phyloP scores from a whole-genome alignment of 768 basidiomycete genomes.

The Mycena venus region DNA sequence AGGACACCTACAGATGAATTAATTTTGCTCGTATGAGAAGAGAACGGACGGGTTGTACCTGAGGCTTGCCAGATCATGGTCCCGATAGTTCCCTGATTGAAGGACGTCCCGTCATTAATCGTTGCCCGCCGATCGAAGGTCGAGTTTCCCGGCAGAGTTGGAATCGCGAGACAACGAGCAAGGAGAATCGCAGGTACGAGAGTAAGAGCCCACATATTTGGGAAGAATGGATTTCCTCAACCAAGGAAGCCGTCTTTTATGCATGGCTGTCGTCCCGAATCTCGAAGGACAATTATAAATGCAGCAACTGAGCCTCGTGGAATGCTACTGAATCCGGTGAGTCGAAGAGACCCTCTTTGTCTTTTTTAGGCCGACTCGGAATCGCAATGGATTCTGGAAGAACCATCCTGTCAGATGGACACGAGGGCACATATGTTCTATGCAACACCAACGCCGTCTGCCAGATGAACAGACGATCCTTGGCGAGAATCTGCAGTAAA shows the following conservation, averaged over 20 bases:
- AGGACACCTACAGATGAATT: conserved; percentile 20
- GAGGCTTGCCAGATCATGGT: conserved; percentile 32
- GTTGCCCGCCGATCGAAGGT: conserved; percentile 19
- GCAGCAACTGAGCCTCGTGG: background rate
- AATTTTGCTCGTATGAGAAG: background rate
- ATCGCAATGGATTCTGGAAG: background rate
- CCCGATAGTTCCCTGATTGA: conserved; percentile 24
- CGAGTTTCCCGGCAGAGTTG: background rate
- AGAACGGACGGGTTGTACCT: background rate
- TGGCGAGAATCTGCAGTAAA: no score
- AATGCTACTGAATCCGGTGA: background rate
- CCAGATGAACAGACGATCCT: no score
- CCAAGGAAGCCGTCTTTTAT: background rate
- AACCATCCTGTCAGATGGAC: no score
- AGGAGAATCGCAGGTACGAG: background rate
- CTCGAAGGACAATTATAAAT: background rate
- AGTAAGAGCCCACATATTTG: background rate
- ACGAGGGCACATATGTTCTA: no score
- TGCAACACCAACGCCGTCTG: no score
- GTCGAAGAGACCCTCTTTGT: background rate
- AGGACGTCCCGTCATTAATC: conserved; percentile 17
- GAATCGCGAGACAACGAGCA: background rate
- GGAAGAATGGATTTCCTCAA: background rate
- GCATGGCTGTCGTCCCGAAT: background rate
- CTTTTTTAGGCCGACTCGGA: background rate